phyloP scores from a whole-genome alignment of 495 filamentous ascomycete species.

The Penicillium bovifimosum region DNA sequence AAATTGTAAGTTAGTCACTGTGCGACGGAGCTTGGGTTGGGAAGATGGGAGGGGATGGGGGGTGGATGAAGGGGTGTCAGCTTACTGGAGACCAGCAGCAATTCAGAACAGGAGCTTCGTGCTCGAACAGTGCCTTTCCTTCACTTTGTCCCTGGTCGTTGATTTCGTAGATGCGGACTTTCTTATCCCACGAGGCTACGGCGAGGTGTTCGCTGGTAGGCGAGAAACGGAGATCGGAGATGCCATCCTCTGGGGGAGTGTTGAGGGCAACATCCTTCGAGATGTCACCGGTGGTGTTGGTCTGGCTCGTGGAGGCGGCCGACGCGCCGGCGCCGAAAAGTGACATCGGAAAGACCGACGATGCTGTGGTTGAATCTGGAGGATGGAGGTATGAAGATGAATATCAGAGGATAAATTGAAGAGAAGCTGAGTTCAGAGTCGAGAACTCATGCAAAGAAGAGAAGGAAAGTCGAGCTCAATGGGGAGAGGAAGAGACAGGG shows the following conservation, averaged over 20 bases:
- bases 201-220: slow-evolving; percentile 71
- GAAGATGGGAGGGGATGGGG: no score
- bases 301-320: slow-evolving; percentile 41
- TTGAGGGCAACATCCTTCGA: slow-evolving; percentile 78
- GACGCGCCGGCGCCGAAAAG: slow-evolving; percentile 58
- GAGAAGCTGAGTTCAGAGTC: background rate
- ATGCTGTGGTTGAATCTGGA: background rate
- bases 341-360: slow-evolving; percentile 32
- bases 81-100: slow-evolving; percentile 81
- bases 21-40: background rate
- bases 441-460: background rate
- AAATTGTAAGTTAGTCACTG: slow-evolving; percentile 5
- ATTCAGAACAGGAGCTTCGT: slow-evolving; percentile 70
- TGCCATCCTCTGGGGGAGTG: slow-evolving; percentile 75
- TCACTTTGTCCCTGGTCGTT: slow-evolving; percentile 61
- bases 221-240: slow-evolving; percentile 82
- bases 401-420: background rate
- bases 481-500: background rate
- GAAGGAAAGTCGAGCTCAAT: background rate
- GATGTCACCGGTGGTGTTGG: slow-evolving; percentile 81
- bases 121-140: slow-evolving; percentile 73
- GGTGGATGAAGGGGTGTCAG: background rate
- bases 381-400: background rate
- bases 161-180: slow-evolving; percentile 88
- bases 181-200: slow-evolving; percentile 89